Evolutionary conservation across 1,284 basidiomycete species (phyloP), one percentile per base, ranked within the genome.

Genomic region (Naganishia liquefaciens): DNA sequence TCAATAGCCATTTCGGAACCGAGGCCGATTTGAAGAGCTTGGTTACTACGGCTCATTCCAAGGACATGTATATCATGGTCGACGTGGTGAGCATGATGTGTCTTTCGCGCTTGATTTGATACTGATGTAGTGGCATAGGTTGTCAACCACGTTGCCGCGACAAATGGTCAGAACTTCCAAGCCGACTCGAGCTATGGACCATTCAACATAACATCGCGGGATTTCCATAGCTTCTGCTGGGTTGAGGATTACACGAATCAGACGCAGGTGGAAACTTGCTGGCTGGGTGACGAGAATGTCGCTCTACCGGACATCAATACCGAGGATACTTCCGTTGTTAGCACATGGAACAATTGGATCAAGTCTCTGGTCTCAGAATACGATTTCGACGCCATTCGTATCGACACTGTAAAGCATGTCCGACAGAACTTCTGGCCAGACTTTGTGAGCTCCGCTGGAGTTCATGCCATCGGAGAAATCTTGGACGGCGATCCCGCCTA

Each of bases 41-140:
- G 5, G 76, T 78, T 1, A 65, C 69, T 10, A 81, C 80, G 7
- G 68, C 82, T 19, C 81, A 83, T 58, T 66, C 69, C 10, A 70
- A 79, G 25, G 79, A 76, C 39, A 83, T 83, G 81, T 81, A 79
- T 65, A 71, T 83, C 51, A 82, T 83, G 81, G 79, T 83, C 1
- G 81, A 82, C 65, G 78, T 82, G 30, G 78, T 79, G 53, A 64
- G 76, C 69, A 39, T 37, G 13, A 15, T 40, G 51, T 44, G 51
- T 10, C 7, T 9, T 5, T 27, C 19, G 2, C 10, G 17, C 33
- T 37, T 13, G 9, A 37, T 1, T 3, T 37, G 23, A 62, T 37
- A 27, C 37, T 23, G 25, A 21, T 43, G 13, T 47, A n/a, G 39
- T 23, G 21, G 13, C 1, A 43, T 50, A 76, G 75, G 80, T 80